Conservation (phyloP, 495 filamentous ascomycete genomes). For the Aspergillus ostianus region DNA sequence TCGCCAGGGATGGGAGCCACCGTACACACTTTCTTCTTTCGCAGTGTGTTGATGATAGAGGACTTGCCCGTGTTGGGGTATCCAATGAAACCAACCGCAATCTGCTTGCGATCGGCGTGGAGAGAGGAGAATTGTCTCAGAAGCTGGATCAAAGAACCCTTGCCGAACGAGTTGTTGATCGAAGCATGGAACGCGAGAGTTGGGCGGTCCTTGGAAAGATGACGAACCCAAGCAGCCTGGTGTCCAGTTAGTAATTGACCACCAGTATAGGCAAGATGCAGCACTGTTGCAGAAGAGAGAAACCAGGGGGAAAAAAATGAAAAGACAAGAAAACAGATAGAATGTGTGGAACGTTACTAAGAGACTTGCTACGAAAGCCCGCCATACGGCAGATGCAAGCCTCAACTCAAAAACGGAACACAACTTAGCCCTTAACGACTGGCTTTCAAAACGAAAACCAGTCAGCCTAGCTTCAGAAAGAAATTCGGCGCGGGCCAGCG, state of each 20-base stretch:
- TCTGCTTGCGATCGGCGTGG: conserved; percentile 88
- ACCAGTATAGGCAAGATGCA: conserved; percentile 13
- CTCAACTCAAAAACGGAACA: conserved; percentile 91
- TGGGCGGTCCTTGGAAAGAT: conserved; percentile 80
- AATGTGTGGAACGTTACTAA: conserved; percentile 99
- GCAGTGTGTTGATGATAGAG: conserved; percentile 88
- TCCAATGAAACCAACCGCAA: conserved; percentile 83
- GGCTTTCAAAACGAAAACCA: conserved; percentile 76
- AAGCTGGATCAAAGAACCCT: conserved; percentile 73
- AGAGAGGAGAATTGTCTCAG: conserved; percentile 91
- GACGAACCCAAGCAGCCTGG: conserved; percentile 82
- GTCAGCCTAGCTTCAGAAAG: conserved; percentile 65
- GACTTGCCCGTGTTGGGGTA: conserved; percentile 91
- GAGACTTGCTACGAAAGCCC: conserved; percentile 69
- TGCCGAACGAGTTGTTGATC: conserved; percentile 90
- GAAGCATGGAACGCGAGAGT: conserved; percentile 91
- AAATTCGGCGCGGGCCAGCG: conserved; percentile 66
- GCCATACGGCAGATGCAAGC: conserved; percentile 49
- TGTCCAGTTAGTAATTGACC: conserved; percentile 40
- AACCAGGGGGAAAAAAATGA: conserved; percentile 12
- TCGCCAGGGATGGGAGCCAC: conserved; percentile 92
- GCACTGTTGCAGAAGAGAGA: conserved; percentile 4
- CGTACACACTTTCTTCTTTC: conserved; percentile 87
- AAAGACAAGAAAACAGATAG: conserved; percentile 9
- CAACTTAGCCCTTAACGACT: conserved; percentile 54